These are phyloP conservation scores for Termitomyces sp. DNA, from an alignment of 768 basidiomycete species.

Conservation along the genomic window DNA sequence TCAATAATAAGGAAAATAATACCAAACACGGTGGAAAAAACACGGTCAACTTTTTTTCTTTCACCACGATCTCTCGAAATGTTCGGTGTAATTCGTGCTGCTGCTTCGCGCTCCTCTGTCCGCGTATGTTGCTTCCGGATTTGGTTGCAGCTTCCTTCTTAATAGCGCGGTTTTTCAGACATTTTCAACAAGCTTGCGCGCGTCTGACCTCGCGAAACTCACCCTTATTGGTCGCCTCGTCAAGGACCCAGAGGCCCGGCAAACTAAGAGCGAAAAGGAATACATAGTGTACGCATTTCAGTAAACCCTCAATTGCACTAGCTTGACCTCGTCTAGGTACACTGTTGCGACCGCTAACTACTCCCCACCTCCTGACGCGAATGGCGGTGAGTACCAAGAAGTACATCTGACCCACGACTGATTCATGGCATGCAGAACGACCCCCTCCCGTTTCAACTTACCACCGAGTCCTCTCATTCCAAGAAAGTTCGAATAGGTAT, in stretches of 20 bases:
- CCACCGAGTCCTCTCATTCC: conserved; percentile 75
- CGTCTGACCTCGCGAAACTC: conserved; percentile 67
- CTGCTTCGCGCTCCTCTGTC: conserved; percentile 30
- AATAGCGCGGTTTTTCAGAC: conserved; percentile 31
- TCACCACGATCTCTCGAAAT: conserved; percentile 24
- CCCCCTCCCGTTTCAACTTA: conserved; percentile 53
- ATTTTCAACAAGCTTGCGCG: conserved; percentile 54
- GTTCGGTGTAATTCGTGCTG: conserved; percentile 45
- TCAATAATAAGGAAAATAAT: conserved; percentile 9
- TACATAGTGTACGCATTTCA: conserved; percentile 56
- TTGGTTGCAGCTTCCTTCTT: not conserved
- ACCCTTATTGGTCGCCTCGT: conserved; percentile 70
- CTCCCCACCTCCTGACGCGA: conserved; percentile 48
- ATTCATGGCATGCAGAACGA: conserved; percentile 35
- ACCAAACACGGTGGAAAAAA: conserved; percentile 13
- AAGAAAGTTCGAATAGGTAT: conserved; percentile 51
- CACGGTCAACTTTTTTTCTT: not conserved
- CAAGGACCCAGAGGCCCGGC: conserved; percentile 63
- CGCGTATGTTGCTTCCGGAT: conserved; percentile 37
- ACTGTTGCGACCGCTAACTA: conserved; percentile 69
- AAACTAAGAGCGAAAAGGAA: conserved; percentile 71
- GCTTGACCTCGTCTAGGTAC: conserved; percentile 44
- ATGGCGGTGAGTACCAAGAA: conserved; percentile 45
- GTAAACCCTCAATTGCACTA: not conserved
- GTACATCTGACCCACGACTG: not conserved